These are phyloP conservation scores for Annulohypoxylon maeteangense DNA, from an alignment of 495 filamentous ascomycete species.

Conservation along the genomic window DNA sequence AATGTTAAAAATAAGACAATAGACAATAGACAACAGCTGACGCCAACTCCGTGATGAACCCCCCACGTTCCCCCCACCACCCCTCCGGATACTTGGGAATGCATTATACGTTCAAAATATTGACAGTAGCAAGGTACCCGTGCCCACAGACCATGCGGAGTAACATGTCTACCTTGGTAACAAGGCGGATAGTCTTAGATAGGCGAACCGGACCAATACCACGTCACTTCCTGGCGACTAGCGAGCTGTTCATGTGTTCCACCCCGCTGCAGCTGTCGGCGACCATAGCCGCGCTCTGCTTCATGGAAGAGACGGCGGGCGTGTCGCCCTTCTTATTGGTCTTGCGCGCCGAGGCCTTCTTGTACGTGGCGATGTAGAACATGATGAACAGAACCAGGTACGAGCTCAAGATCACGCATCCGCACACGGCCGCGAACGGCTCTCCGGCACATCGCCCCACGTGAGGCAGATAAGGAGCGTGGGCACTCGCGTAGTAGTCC, in stretches of 20 bases:
- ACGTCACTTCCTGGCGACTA: slow-evolving; percentile 39
- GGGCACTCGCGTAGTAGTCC: slow-evolving; percentile 88
- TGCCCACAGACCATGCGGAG: slow-evolving; percentile 31
- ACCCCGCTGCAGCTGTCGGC: slow-evolving; percentile 46
- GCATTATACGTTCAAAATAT: background rate
- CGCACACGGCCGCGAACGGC: slow-evolving; percentile 93
- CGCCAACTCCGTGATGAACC: slow-evolving; percentile 18
- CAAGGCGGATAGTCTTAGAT: slow-evolving; percentile 14
- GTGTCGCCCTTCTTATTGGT: slow-evolving; percentile 38
- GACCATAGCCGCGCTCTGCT: slow-evolving; percentile 39
- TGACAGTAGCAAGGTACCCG: slow-evolving; percentile 6
- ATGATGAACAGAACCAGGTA: slow-evolving; percentile 97
- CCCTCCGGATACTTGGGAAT: slow-evolving; percentile 7
- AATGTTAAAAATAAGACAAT: background rate
- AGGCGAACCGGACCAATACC: background rate
- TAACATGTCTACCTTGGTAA: background rate
- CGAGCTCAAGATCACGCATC: slow-evolving; percentile 86
- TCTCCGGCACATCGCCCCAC: slow-evolving; percentile 88
- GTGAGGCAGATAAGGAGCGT: slow-evolving; percentile 87
- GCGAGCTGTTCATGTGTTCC: slow-evolving; percentile 42
- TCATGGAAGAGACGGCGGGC: slow-evolving; percentile 32
- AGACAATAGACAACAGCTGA: background rate
- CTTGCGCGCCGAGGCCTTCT: slow-evolving; percentile 63
- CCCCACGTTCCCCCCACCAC: background rate
- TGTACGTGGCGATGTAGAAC: slow-evolving; percentile 97